A percentile compares a stretch with the other conserved stretches of the same genome.
These are phyloP conservation scores for Colletotrichum camelliae DNA, from an alignment of 2,329 filamentous ascomycete genomes.

Conservation along the genomic window DNA sequence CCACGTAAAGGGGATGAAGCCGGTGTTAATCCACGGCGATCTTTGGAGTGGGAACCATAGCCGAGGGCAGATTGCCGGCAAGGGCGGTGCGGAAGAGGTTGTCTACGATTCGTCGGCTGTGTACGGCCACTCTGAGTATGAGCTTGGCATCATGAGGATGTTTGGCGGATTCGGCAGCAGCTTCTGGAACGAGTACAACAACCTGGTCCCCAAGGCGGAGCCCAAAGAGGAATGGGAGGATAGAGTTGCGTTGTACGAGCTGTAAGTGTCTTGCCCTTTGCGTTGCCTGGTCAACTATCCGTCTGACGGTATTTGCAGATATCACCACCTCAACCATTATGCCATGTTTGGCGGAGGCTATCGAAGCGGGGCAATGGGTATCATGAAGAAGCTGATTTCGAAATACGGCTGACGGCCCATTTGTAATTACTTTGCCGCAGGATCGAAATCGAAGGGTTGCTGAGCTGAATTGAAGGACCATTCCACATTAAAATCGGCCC, in stretches of 20 bases:
- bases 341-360: slow-evolving; percentile 86
- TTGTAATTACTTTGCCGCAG: not conserved
- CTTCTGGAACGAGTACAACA: slow-evolving; percentile 82
- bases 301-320: slow-evolving; percentile 52
- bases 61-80: slow-evolving; percentile 62
- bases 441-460: not conserved
- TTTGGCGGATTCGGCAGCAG: slow-evolving; percentile 81
- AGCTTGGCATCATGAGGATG: slow-evolving; percentile 94
- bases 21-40: slow-evolving; percentile 88
- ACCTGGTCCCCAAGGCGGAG: slow-evolving; percentile 78
- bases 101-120: slow-evolving; percentile 83
- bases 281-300: not conserved
- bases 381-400: slow-evolving; percentile 75
- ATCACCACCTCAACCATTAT: slow-evolving; percentile 91
- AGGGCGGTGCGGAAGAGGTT: slow-evolving; percentile 69
- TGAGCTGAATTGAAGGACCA: not conserved
- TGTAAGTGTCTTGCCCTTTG: slow-evolving; percentile 58
- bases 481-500: slow-evolving; percentile 11
- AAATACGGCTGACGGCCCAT: slow-evolving; percentile 65
- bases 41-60: slow-evolving; percentile 91
- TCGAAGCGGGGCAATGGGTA: slow-evolving; percentile 74
- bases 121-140: slow-evolving; percentile 89
- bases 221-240: slow-evolving; percentile 87
- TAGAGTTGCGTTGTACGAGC: slow-evolving; percentile 78
- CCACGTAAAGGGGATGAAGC: slow-evolving; percentile 68